Evolutionary conservation across 805 yeast species (phyloP).

Genomic region (Candida koratica): DNA sequence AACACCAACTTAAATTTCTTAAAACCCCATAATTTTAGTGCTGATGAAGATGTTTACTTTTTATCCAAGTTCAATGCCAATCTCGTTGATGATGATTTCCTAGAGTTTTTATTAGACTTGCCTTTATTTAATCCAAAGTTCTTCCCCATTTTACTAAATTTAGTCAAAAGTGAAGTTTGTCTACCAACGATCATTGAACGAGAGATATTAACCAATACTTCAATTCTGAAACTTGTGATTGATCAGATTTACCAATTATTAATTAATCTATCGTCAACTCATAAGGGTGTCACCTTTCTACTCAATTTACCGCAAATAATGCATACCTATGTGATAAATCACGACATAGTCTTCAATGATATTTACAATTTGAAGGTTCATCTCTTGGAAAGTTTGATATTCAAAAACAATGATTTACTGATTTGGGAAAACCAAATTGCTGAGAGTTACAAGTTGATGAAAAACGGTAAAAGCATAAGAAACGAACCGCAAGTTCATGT

Average conservation of each 20-base stretch:
- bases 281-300: slow-evolving; percentile 19
- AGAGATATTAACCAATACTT: slow-evolving; percentile 10
- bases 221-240: slow-evolving; percentile 8
- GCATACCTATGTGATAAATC: slow-evolving; percentile 19
- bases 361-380: slow-evolving; percentile 23
- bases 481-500: slow-evolving; percentile 22
- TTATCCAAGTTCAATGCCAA: slow-evolving; percentile 16
- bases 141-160: slow-evolving; percentile 25
- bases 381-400: slow-evolving; percentile 22
- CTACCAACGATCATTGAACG: slow-evolving; percentile 15
- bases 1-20: slow-evolving; percentile 12
- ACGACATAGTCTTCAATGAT: slow-evolving; percentile 18
- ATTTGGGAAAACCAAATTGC: slow-evolving; percentile 23
- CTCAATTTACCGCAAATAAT: slow-evolving; percentile 25
- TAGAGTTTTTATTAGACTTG: slow-evolving; percentile 10
- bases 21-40: slow-evolving; percentile 18
- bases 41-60: slow-evolving; percentile 20
- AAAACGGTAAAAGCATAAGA: slow-evolving; percentile 19
- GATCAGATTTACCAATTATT: slow-evolving; percentile 23
- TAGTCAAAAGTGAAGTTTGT: slow-evolving; percentile 16
- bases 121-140: slow-evolving; percentile 18
- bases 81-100: slow-evolving; percentile 13
- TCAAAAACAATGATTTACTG: slow-evolving; percentile 14
- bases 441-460: slow-evolving; percentile 20
- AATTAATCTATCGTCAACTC: slow-evolving; percentile 18